A percentile compares a stretch with the other conserved stretches of the same genome.
These are phyloP conservation scores for Thalassiosira pacifica DNA, from an alignment of 352 stramenopile genomes.

Conservation along the genomic window DNA sequence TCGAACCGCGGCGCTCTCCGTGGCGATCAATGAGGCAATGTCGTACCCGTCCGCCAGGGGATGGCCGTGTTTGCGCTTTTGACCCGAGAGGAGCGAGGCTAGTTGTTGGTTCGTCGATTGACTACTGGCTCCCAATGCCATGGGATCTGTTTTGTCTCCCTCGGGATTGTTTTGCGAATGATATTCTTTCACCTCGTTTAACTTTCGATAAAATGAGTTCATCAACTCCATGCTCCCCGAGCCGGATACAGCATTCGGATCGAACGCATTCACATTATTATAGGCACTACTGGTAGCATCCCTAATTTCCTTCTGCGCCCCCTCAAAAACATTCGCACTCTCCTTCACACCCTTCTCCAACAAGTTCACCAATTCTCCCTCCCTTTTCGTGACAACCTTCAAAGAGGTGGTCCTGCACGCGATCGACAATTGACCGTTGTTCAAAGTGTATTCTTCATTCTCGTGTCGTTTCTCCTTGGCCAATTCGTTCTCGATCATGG, in stretches of 20 bases:
- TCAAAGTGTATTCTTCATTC: constrained; percentile 43
- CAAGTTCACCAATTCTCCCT: constrained; percentile 43
- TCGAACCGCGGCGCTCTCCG: constrained; percentile 46
- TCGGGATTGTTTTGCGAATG: constrained; percentile 68
- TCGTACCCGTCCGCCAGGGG: constrained; percentile 83
- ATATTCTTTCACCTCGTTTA: constrained; percentile 84
- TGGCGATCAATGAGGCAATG: constrained; percentile 65
- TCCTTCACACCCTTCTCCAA: constrained; percentile 38
- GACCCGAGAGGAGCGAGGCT: constrained; percentile 40
- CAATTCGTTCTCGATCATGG: constrained; percentile 53
- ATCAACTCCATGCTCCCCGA: constrained; percentile 36
- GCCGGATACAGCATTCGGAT: constrained; percentile 23
- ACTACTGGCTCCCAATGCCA: not conserved
- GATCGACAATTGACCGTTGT: constrained; percentile 39
- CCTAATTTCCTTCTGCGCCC: constrained; percentile 23
- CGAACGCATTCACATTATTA: no score
- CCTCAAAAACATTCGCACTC: constrained; percentile 30
- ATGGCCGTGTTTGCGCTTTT: constrained; percentile 73
- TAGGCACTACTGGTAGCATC: constrained; percentile 6
- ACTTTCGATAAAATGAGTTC: constrained; percentile 79
- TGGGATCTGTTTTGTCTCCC: not conserved
- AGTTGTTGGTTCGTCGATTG: not conserved
- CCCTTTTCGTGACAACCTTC: constrained; percentile 16
- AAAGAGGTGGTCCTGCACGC: constrained; percentile 42
- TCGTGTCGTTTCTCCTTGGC: constrained; percentile 31